Evolutionary conservation across 2,329 filamentous ascomycete species (phyloP).

Genomic region (Penicillium brevicompactum): DNA sequence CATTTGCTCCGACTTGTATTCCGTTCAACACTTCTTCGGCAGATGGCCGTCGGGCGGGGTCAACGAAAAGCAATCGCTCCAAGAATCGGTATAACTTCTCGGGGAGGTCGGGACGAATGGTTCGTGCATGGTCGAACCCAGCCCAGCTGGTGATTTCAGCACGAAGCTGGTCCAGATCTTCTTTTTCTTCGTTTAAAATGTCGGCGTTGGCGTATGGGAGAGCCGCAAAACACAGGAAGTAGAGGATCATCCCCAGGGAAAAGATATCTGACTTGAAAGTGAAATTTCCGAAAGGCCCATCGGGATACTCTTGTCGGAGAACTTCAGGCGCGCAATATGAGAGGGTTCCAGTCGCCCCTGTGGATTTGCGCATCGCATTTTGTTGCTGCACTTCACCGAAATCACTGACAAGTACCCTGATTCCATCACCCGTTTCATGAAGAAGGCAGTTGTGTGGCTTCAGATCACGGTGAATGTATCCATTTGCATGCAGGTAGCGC

Average conservation of each 20-base stretch:
- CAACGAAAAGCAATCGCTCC: conserved; percentile 75
- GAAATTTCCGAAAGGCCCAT: conserved; percentile 84
- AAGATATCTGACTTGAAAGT: conserved; percentile 98
- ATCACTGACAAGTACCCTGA: conserved; percentile 88
- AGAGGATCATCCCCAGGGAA: conserved; percentile 95
- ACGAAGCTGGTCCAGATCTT: conserved; percentile 82
- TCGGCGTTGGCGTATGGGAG: conserved; percentile 86
- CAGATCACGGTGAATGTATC: conserved; percentile 93
- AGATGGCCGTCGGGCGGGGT: conserved; percentile 75
- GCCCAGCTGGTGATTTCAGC: conserved; percentile 85
- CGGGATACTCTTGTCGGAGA: conserved; percentile 62
- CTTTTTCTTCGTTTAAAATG: conserved; percentile 82
- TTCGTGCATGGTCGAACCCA: conserved; percentile 78
- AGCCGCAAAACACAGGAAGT: conserved; percentile 93
- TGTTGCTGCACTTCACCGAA: conserved; percentile 95
- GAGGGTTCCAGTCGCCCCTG: conserved; percentile 91
- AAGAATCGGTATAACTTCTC: conserved; percentile 83
- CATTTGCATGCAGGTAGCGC: conserved; percentile 83
- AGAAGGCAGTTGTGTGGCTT: conserved; percentile 96
- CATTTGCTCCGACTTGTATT: conserved; percentile 67
- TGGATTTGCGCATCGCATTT: conserved; percentile 79
- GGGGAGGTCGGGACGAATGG: conserved; percentile 78
- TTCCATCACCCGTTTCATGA: conserved; percentile 70
- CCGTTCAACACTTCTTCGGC: conserved; percentile 81
- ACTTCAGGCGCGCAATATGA: conserved; percentile 98